Percentiles rank a stretch among this genome's conserved stretches.
These are phyloP conservation scores for Penicillium paxilli DNA, from an alignment of 495 filamentous ascomycete species.

Conservation along the genomic window DNA sequence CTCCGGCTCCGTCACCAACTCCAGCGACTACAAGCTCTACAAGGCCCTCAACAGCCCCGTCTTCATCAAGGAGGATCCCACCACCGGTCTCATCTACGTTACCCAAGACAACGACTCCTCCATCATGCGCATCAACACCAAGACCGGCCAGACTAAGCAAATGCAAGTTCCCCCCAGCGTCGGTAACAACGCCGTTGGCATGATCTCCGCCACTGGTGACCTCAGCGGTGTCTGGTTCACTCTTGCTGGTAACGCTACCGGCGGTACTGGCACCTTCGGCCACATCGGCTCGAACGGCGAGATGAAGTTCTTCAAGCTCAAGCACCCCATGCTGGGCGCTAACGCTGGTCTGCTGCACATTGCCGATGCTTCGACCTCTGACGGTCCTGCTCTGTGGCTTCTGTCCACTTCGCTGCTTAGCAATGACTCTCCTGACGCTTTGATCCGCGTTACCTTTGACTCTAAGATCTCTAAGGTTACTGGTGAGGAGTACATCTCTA, in stretches of 20 bases:
- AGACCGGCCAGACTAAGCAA: slow-evolving; percentile 19
- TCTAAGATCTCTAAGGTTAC: slow-evolving; percentile 3
- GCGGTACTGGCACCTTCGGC: slow-evolving; percentile 25
- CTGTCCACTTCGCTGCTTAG: slow-evolving; percentile 25
- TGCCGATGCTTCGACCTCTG: slow-evolving; percentile 20
- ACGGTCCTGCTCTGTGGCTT: slow-evolving; percentile 21
- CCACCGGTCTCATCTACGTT: slow-evolving; percentile 23
- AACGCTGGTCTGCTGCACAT: slow-evolving; percentile 19
- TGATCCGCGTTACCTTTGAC: slow-evolving; percentile 23
- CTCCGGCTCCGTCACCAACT: slow-evolving; percentile 19
- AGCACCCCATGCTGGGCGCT: slow-evolving; percentile 13
- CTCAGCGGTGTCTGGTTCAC: slow-evolving; percentile 23
- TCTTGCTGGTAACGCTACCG: slow-evolving; percentile 21
- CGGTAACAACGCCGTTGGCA: slow-evolving; percentile 25
- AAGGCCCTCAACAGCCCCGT: slow-evolving; percentile 22
- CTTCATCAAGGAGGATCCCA: slow-evolving; percentile 23
- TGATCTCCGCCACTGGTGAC: slow-evolving; percentile 17
- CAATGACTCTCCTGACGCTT: slow-evolving; percentile 21
- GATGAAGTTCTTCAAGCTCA: slow-evolving; percentile 17
- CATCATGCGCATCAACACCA: slow-evolving; percentile 24
- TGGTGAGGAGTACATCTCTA: slow-evolving; percentile 14
- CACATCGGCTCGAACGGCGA: slow-evolving; percentile 19
- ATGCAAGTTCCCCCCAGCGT: slow-evolving; percentile 20
- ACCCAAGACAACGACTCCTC: slow-evolving; percentile 24
- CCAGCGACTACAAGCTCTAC: slow-evolving; percentile 13